Percentiles rank a stretch among this genome's conserved stretches.
These are phyloP conservation scores for Colletotrichum echinochloae DNA, from an alignment of 2,329 filamentous ascomycete genomes.

Conservation along the genomic window DNA sequence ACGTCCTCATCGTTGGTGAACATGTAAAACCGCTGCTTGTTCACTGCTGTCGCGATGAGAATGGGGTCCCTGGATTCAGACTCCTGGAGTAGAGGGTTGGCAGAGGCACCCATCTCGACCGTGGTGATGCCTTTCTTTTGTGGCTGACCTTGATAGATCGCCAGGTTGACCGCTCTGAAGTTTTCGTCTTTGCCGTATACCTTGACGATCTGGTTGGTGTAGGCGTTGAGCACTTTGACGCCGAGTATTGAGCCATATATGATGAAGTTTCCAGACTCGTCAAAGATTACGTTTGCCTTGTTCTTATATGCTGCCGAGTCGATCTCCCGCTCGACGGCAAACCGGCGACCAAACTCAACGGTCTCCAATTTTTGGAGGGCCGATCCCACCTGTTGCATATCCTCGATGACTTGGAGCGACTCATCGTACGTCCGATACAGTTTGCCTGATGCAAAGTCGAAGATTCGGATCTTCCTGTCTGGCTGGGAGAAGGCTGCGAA, in stretches of 20 bases:
- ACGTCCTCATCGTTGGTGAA: constrained; percentile 92
- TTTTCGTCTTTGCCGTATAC: constrained; percentile 92
- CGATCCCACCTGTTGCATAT: constrained; percentile 96
- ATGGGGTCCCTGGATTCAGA: constrained; percentile 93
- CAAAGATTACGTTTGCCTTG: constrained; percentile 90
- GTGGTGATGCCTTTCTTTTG: constrained; percentile 95
- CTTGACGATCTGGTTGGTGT: constrained; percentile 92
- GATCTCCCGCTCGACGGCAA: constrained; percentile 88
- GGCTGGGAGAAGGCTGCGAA: constrained; percentile 93
- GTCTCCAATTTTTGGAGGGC: constrained; percentile 84
- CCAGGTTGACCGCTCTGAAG: constrained; percentile 84
- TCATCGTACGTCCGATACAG: constrained; percentile 95
- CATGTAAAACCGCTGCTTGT: constrained; percentile 96
- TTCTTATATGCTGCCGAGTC: constrained; percentile 75
- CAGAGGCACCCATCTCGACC: constrained; percentile 95
- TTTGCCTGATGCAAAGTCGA: constrained; percentile 91
- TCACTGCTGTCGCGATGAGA: constrained; percentile 83
- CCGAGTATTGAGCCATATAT: constrained; percentile 93
- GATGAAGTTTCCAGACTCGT: constrained; percentile 96
- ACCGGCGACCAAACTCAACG: constrained; percentile 89
- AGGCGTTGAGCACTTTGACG: constrained; percentile 94
- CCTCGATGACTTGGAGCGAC: constrained; percentile 86
- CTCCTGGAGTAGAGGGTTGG: constrained; percentile 92
- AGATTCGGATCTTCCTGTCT: constrained; percentile 91
- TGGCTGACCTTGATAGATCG: constrained; percentile 93